Base-by-base conservation (phyloP, 169 alveolate species). In the Cryptosporidium sp. region DNA sequence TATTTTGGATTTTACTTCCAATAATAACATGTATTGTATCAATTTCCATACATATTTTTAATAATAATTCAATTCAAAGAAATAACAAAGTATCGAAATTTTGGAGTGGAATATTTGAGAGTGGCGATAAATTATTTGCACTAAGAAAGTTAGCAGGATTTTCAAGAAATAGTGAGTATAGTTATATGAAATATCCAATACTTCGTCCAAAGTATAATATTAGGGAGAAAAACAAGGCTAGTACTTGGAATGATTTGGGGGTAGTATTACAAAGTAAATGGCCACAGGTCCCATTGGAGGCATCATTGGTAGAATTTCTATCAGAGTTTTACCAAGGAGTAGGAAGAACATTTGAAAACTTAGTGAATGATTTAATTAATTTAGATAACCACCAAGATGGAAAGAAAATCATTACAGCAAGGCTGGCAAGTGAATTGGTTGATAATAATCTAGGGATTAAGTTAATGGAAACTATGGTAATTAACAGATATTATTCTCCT, bases 211-310 rank as follows among this genome's bases (percentile, higher is more conserved):
- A n/a, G 14, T 12, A 21, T 62, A 33, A 80, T 21, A 62, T 39
- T 10, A 80, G 89, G 43, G 75, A 59, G 14, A 65, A 67, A 41
- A 41, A 61, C 43, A 45, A 26, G 29, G 75, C 26, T 5, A 48
- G 26, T 12, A 65, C 12, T 67, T 61, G 89, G 74, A 80, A 41
- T 18, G 89, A 80, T 43, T 62, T 80, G 10, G 75, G 75, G 14
- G 69, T 80, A 6, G 80, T 33, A 62, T 43, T 80, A n/a, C 45
- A 80, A 62, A 80, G 89, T 65, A 50, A 80, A 16, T 80, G 89
- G 89, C 89, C 89, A n/a, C 16, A 16, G 14, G 80, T 80, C 4
- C 75, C 89, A 7, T 29, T 80, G 23, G 89, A 80, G 1, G 69
- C 89, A 3, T 61, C 89, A 12, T n/a, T 80, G 50, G 23, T 80